phyloP scores from a whole-genome alignment of 1,284 basidiomycete species.

The Ceratobasidium sp. region DNA sequence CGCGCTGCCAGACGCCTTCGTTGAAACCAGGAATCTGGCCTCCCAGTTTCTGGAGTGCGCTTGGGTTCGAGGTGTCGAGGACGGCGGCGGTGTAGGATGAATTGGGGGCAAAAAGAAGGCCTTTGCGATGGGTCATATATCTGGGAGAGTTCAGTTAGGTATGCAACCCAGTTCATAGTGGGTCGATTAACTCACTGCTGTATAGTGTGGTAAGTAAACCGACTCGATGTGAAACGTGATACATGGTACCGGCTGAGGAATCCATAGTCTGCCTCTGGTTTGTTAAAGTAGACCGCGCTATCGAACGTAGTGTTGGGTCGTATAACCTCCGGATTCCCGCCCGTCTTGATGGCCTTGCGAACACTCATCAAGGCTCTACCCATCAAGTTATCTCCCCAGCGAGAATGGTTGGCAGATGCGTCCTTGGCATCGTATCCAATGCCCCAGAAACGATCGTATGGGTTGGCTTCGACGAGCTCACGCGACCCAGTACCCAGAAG shows the following conservation, averaged over 20 bases:
- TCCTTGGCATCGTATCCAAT: conserved; percentile 65
- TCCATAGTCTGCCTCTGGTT: conserved; percentile 35
- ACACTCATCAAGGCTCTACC: conserved; percentile 53
- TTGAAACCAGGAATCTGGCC: conserved; percentile 62
- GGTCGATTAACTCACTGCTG: conserved; percentile 20
- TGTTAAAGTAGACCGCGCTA: conserved; percentile 37
- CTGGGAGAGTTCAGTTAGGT: background rate
- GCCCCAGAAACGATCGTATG: conserved; percentile 64
- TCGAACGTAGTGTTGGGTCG: conserved; percentile 31
- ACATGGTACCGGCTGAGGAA: conserved; percentile 36
- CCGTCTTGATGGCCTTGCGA: conserved; percentile 46
- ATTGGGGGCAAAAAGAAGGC: conserved; percentile 32
- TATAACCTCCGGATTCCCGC: conserved; percentile 28
- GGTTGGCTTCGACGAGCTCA: conserved; percentile 66
- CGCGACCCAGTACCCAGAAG: conserved; percentile 62
- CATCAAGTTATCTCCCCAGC: conserved; percentile 59
- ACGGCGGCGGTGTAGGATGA: conserved; percentile 54
- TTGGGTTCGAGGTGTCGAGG: conserved; percentile 56
- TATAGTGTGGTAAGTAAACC: conserved; percentile 37
- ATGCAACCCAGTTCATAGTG: background rate
- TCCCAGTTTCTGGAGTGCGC: conserved; percentile 63
- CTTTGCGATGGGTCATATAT: conserved; percentile 51
- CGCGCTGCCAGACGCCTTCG: conserved; percentile 61
- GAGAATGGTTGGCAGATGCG: conserved; percentile 55
- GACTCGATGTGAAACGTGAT: conserved; percentile 35